Evolutionary conservation across 805 yeast species (phyloP).

Genomic region (Suhomyces pyralidae): DNA sequence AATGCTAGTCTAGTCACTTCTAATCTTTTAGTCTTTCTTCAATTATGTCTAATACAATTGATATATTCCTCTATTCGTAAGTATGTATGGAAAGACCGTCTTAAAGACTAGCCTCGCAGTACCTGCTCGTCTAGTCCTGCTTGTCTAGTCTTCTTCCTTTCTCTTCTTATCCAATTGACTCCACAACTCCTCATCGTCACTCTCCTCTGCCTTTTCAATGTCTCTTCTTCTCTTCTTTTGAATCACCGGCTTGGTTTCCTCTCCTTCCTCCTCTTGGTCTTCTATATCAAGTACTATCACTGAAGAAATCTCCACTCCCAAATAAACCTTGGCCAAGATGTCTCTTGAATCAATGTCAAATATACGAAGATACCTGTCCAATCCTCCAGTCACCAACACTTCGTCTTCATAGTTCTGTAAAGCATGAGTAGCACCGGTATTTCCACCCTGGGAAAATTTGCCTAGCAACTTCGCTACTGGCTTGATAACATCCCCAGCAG

Average conservation of each 20-base stretch:
- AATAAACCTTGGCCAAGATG: constrained; percentile 64
- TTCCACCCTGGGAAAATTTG: constrained; percentile 50
- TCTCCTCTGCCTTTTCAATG: constrained; percentile 22
- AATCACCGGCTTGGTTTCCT: constrained; percentile 6
- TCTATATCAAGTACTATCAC: constrained; percentile 50
- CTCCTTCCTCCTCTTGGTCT: constrained; percentile 25
- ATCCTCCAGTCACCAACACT: constrained; percentile 71
- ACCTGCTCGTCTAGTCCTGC: too few relatives aligned
- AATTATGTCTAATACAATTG: too few relatives aligned
- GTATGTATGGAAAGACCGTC: too few relatives aligned
- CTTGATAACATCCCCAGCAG: constrained; percentile 45
- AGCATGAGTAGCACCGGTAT: constrained; percentile 74
- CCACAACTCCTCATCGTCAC: constrained; percentile 39
- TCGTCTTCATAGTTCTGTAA: constrained; percentile 42
- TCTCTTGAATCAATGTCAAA: constrained; percentile 61
- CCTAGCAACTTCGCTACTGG: constrained; percentile 57
- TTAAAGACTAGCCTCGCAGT: too few relatives aligned
- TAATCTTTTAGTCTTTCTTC: too few relatives aligned
- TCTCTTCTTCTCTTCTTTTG: constrained; percentile 23
- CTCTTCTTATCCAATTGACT: constrained; percentile 34
- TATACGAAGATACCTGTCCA: constrained; percentile 82
- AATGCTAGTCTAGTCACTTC: too few relatives aligned
- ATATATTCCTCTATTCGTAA: too few relatives aligned
- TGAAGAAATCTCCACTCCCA: constrained; percentile 66
- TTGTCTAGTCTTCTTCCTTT: constrained; percentile 14